Evolutionary conservation across 176 grass and related monocot genomes (phyloP).

Genomic region (Stipa capillata): DNA sequence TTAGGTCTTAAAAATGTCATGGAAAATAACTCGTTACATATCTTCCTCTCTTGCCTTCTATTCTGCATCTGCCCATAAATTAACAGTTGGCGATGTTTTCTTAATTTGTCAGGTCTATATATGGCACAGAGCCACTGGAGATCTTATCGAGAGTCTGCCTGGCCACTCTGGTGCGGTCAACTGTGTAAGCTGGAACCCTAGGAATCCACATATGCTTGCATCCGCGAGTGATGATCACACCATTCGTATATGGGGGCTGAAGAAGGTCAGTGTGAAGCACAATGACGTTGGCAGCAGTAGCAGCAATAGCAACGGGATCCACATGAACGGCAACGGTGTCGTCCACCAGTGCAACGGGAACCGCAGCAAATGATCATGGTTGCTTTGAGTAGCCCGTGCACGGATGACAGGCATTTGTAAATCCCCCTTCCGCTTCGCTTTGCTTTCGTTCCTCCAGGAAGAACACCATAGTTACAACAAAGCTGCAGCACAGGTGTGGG

Average conservation of each 20-base stretch:
- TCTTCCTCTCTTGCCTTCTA: not conserved
- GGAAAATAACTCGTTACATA: not conserved
- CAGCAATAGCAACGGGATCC: constrained; percentile 27
- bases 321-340: constrained; percentile 48
- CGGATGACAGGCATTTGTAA: constrained; percentile 39
- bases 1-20: not conserved
- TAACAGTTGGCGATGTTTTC: not conserved
- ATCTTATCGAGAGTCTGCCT: constrained; percentile 58
- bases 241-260: constrained; percentile 76
- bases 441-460: constrained; percentile 32
- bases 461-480: constrained; percentile 25
- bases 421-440: constrained; percentile 46
- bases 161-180: constrained; percentile 86
- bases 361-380: constrained; percentile 45
- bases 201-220: constrained; percentile 81
- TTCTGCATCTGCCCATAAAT: not conserved
- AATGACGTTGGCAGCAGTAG: constrained; percentile 47
- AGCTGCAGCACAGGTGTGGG: constrained; percentile 37
- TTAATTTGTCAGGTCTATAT: constrained; percentile 62
- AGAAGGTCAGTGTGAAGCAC: constrained; percentile 41
- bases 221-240: constrained; percentile 78
- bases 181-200: constrained; percentile 88
- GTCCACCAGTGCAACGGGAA: constrained; percentile 70
- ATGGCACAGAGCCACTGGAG: constrained; percentile 74
- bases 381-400: not conserved